A percentile compares a stretch with the other conserved stretches of the same genome.
Evolutionary conservation across 768 basidiomycete species (phyloP).

Genomic region (Brasilioporus rufonigricans): DNA sequence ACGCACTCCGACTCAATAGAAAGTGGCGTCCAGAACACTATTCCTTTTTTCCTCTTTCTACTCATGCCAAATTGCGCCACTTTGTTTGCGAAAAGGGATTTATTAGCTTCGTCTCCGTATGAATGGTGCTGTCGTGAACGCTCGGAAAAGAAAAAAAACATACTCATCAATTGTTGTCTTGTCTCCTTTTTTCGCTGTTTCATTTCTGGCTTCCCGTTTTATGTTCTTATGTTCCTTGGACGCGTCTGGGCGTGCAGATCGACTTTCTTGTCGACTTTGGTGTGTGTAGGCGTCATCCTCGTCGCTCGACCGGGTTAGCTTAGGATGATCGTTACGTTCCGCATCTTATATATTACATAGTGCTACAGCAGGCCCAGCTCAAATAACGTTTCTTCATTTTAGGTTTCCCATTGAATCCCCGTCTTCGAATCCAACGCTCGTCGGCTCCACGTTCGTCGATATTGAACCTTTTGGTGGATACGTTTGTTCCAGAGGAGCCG

Average conservation of each 20-base stretch:
- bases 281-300: background rate
- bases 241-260: background rate
- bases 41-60: background rate
- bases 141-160: background rate
- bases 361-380: too few species aligned
- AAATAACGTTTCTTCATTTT: background rate
- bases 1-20: slow-evolving; percentile 8
- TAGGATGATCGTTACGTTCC: background rate
- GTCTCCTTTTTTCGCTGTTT: background rate
- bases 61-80: background rate
- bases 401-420: too few species aligned
- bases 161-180: background rate
- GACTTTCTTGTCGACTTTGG: background rate
- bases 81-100: slow-evolving; percentile 2
- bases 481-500: too few species aligned
- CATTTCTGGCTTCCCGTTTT: too few species aligned
- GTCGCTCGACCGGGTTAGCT: background rate
- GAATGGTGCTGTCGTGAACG: background rate
- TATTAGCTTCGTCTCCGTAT: background rate
- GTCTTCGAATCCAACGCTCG: background rate
- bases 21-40: background rate
- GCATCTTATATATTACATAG: background rate
- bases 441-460: background rate
- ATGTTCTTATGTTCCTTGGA: background rate
- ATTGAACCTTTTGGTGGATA: background rate